Evolutionary conservation across 176 grass and related monocot genomes (phyloP).

Genomic region (Ensete ventricosum): DNA sequence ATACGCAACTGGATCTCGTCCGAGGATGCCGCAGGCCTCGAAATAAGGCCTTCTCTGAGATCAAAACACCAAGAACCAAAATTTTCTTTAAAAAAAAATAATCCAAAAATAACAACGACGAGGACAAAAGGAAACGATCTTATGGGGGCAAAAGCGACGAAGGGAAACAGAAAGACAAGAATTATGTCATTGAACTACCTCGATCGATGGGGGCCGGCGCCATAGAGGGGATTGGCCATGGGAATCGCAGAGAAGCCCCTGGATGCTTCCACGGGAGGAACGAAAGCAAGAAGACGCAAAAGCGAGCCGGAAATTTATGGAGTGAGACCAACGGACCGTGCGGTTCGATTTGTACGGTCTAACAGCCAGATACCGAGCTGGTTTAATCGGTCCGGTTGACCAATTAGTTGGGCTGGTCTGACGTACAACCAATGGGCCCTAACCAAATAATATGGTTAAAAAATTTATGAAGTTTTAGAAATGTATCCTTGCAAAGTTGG

Average conservation of each 20-base stretch:
- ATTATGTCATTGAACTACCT: slow-evolving; percentile 25
- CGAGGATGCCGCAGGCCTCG: not conserved
- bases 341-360: too few relatives aligned
- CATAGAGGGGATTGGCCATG: slow-evolving; percentile 54
- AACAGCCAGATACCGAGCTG: too few relatives aligned
- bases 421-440: too few relatives aligned
- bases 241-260: not conserved
- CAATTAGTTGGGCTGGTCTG: too few relatives aligned
- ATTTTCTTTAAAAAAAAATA: not conserved
- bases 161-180: not conserved
- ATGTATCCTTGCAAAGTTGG: too few relatives aligned
- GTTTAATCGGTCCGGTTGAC: too few relatives aligned
- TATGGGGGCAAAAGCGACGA: not conserved
- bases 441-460: too few relatives aligned
- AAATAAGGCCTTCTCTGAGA: slow-evolving; percentile 7
- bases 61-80: not conserved
- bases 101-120: not conserved
- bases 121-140: not conserved
- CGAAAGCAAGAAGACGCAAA: too few relatives aligned
- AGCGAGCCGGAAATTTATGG: too few relatives aligned
- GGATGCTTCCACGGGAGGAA: not conserved
- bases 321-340: too few relatives aligned
- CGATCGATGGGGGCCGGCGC: slow-evolving; percentile 56
- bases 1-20: slow-evolving; percentile 19
- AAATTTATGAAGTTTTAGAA: too few relatives aligned